Conservation (phyloP, 2,329 filamentous ascomycete genomes). For the Ilyonectria mors-panacis region DNA sequence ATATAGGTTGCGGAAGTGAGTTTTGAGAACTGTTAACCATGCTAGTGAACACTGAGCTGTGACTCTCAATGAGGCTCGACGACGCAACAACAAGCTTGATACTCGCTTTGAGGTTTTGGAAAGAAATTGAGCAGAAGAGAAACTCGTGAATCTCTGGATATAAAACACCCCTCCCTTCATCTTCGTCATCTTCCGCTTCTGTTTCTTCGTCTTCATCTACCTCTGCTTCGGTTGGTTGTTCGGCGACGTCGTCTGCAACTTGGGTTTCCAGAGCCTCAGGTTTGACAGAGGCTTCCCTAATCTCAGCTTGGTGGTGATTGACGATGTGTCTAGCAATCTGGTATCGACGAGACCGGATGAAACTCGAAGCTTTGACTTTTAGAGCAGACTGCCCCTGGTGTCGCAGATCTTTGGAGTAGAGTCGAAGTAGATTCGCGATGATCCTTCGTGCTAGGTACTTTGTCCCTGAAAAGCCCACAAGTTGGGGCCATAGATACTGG, state of each 20-base stretch:
- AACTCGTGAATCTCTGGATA: constrained; percentile 7
- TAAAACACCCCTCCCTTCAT: background rate
- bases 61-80: background rate
- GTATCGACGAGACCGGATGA: background rate
- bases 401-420: constrained; percentile 1
- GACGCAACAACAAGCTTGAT: background rate
- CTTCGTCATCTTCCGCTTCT: background rate
- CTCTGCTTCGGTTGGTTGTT: background rate
- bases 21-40: background rate
- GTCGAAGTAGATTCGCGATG: background rate
- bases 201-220: background rate
- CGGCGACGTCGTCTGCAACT: background rate
- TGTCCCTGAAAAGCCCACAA: background rate
- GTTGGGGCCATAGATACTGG: constrained; percentile 14
- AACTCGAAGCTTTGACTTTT: background rate
- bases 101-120: background rate
- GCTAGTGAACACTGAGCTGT: background rate
- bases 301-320: constrained; percentile 2
- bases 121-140: background rate
- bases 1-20: background rate
- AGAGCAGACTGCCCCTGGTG: background rate
- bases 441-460: background rate
- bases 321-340: constrained; percentile 7
- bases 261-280: background rate
- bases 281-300: background rate